Evolutionary conservation across 2,329 filamentous ascomycete genomes (phyloP).

Genomic region (Fusarium bactridioides): DNA sequence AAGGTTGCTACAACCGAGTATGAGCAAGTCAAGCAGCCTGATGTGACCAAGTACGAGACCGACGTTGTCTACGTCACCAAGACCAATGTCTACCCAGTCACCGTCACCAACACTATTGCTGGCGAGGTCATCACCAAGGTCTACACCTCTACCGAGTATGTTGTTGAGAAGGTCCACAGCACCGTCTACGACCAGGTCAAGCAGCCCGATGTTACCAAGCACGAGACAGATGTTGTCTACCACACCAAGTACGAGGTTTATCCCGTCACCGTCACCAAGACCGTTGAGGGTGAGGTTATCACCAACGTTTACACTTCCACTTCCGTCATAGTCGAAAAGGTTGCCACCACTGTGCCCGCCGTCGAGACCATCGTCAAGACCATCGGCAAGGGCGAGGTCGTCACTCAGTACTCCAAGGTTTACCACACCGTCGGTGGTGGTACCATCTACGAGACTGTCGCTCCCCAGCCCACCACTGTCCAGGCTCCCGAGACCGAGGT

Average conservation of each 20-base stretch:
- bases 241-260: constrained; percentile 53
- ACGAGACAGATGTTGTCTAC: constrained; percentile 46
- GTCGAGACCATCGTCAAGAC: constrained; percentile 39
- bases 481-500: constrained; percentile 38
- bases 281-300: constrained; percentile 37
- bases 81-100: constrained; percentile 55
- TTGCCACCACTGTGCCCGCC: constrained; percentile 51
- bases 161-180: constrained; percentile 47
- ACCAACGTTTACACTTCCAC: constrained; percentile 40
- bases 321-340: constrained; percentile 44
- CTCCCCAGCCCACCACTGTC: constrained; percentile 43
- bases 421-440: constrained; percentile 39
- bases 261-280: constrained; percentile 51
- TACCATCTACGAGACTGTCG: constrained; percentile 40
- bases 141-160: constrained; percentile 38
- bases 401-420: constrained; percentile 41
- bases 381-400: constrained; percentile 26
- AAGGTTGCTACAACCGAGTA: constrained; percentile 44
- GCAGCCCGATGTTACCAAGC: constrained; percentile 49
- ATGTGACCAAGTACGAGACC: constrained; percentile 46
- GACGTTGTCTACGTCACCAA: constrained; percentile 50
- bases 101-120: constrained; percentile 46
- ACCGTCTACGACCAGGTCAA: constrained; percentile 48
- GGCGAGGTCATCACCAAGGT: constrained; percentile 39
- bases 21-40: constrained; percentile 44